A percentile compares a stretch with the other conserved stretches of the same genome.
phyloP scores from a whole-genome alignment of 106 monocot species.

The Allium sativum region DNA sequence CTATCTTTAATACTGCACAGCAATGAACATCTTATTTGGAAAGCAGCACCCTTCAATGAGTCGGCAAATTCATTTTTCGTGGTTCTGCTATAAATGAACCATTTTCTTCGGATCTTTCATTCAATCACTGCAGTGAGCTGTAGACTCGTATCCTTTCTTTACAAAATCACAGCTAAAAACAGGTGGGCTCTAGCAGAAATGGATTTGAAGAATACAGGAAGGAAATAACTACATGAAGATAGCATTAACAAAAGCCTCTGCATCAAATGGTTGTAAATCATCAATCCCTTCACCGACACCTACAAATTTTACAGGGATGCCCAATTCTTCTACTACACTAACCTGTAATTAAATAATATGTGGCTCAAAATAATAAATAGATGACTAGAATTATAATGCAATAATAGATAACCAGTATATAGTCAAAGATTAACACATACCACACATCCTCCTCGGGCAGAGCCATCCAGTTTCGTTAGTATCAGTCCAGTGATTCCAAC shows the following conservation, averaged over 20 bases:
- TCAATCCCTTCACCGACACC: slow-evolving; percentile 89
- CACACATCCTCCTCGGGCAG: slow-evolving; percentile 96
- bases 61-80: no score
- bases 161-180: no score
- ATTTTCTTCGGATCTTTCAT: no score
- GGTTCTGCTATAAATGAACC: no score
- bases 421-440: slow-evolving; percentile 23
- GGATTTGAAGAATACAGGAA: no score
- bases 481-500: slow-evolving; percentile 88
- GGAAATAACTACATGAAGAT: slow-evolving; percentile 31
- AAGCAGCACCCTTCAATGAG: no score
- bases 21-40: no score
- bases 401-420: background rate
- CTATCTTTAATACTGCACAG: no score
- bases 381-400: background rate
- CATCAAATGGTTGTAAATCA: slow-evolving; percentile 94
- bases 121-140: no score
- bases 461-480: slow-evolving; percentile 88
- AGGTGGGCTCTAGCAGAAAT: no score
- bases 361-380: background rate
- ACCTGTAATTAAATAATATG: slow-evolving; percentile 39
- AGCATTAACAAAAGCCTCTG: slow-evolving; percentile 85
- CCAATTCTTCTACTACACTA: slow-evolving; percentile 92
- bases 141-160: no score
- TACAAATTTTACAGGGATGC: slow-evolving; percentile 93